A percentile compares a stretch with the other conserved stretches of the same genome.
Evolutionary conservation across 768 basidiomycete genomes (phyloP).

Genomic region (Pleurotus djamor): DNA sequence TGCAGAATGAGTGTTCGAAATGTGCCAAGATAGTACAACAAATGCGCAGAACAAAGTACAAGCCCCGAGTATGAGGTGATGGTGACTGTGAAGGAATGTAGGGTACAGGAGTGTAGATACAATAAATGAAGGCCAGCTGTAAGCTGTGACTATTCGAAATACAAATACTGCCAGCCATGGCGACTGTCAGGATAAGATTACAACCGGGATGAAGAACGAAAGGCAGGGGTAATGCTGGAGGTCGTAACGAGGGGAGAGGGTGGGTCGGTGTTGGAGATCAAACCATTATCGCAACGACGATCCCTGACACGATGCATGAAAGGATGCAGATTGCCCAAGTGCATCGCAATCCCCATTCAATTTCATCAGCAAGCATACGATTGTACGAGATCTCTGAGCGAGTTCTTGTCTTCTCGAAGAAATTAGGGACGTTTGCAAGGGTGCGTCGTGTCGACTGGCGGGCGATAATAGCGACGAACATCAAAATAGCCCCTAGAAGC

Average conservation of each 20-base stretch:
- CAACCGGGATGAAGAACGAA: neutral
- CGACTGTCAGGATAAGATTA: neutral
- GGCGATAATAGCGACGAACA: constrained; percentile 2
- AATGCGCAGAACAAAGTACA: neutral
- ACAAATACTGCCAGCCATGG: neutral
- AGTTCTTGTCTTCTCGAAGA: neutral
- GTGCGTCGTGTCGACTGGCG: neutral
- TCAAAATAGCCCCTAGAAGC: neutral
- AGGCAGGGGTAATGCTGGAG: neutral
- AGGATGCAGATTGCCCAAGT: neutral
- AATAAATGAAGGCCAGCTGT: neutral
- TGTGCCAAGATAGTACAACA: neutral
- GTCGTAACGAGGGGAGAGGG: neutral
- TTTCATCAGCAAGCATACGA: constrained; percentile 1
- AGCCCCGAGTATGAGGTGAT: no score
- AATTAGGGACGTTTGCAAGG: neutral
- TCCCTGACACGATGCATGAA: constrained; percentile 5
- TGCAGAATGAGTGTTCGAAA: neutral
- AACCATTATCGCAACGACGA: neutral
- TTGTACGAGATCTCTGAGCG: neutral
- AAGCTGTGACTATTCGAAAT: neutral
- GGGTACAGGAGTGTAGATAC: neutral
- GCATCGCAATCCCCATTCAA: constrained; percentile 3
- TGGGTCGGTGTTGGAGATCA: neutral
- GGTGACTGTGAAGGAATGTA: neutral